Evolutionary conservation across 305 asterid genomes (phyloP).

Genomic region (Coffea humblotiana): DNA sequence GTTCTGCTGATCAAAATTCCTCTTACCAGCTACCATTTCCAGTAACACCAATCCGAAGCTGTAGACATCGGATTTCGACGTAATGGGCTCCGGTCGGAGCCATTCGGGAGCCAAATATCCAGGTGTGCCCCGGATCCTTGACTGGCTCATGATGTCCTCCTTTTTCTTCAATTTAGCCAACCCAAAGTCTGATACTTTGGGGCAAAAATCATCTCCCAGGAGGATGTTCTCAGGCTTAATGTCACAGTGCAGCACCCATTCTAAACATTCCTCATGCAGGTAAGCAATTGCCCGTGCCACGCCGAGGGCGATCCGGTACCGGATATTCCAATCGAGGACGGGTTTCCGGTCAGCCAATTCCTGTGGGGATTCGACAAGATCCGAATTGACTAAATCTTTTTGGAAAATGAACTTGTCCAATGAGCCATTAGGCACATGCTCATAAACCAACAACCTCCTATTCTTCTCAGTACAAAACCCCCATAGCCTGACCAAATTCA

Average conservation of each 20-base stretch:
- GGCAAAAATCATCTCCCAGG: conserved; percentile 83
- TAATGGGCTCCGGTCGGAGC: conserved; percentile 49
- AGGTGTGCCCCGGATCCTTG: conserved; percentile 66
- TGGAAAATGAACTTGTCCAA: conserved; percentile 72
- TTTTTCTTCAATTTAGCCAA: conserved; percentile 79
- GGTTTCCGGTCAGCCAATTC: conserved; percentile 32
- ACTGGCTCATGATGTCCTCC: conserved; percentile 62
- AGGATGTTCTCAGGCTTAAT: conserved; percentile 91
- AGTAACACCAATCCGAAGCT: conserved; percentile 76
- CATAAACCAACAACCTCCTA: conserved; percentile 62
- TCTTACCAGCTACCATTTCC: conserved; percentile 70
- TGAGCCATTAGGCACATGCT: conserved; percentile 79
- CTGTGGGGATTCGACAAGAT: conserved; percentile 12
- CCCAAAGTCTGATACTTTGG: conserved; percentile 90
- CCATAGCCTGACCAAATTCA: conserved; percentile 79
- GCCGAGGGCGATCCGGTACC: conserved; percentile 80
- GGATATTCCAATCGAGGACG: conserved; percentile 66
- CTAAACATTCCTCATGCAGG: conserved; percentile 91
- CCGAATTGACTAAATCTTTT: background rate
- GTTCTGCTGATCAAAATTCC: conserved; percentile 51
- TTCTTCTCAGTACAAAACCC: conserved; percentile 90
- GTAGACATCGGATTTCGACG: conserved; percentile 81
- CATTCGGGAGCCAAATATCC: conserved; percentile 86
- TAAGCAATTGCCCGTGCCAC: conserved; percentile 89
- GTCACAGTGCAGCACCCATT: conserved; percentile 92